Evolutionary conservation across 2,329 filamentous ascomycete species (phyloP).

Genomic region (Pseudonectria buxi): DNA sequence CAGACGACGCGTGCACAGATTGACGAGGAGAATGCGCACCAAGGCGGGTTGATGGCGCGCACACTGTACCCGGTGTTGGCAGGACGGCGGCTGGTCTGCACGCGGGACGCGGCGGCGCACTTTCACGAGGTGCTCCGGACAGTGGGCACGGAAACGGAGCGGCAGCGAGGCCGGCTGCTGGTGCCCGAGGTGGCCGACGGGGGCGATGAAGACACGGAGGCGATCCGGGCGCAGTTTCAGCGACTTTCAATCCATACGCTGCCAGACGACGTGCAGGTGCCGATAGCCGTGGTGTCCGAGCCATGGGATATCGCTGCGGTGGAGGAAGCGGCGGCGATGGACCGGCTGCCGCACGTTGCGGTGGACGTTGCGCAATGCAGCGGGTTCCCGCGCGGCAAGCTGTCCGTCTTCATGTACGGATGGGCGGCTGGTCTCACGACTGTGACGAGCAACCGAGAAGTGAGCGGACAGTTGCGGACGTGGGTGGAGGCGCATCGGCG

Average conservation of each 20-base stretch:
- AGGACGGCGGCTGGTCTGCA: conserved; percentile 30
- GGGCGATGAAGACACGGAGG: conserved; percentile 3
- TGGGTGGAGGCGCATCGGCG: conserved; percentile 27
- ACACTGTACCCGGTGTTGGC: conserved; percentile 29
- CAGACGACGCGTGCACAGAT: conserved; percentile 28
- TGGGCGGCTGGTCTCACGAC: conserved; percentile 30
- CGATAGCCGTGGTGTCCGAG: conserved; percentile 25
- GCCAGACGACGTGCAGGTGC: conserved; percentile 27
- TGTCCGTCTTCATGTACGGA: conserved; percentile 34
- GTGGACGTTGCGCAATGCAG: conserved; percentile 26
- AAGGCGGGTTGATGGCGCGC: conserved; percentile 27
- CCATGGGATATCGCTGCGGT: conserved; percentile 23
- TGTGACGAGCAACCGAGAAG: conserved; percentile 36
- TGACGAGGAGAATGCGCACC: conserved; percentile 25
- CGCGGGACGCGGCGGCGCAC: conserved; percentile 31
- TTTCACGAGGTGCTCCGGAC: conserved; percentile 31
- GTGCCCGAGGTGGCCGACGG: conserved; percentile 22
- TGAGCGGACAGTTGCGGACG: conserved; percentile 28
- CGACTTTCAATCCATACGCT: conserved; percentile 26
- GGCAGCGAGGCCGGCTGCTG: conserved; percentile 28
- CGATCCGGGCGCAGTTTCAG: conserved; percentile 23
- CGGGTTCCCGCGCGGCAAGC: conserved; percentile 30
- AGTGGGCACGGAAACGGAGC: conserved; percentile 32
- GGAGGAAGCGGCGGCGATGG: conserved; percentile 14
- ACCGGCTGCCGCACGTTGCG: conserved; percentile 26